A percentile compares a stretch with the other conserved stretches of the same genome.
These are phyloP conservation scores for Nitzschia palea DNA, from an alignment of 108 stramenopile species.

Conservation along the genomic window DNA sequence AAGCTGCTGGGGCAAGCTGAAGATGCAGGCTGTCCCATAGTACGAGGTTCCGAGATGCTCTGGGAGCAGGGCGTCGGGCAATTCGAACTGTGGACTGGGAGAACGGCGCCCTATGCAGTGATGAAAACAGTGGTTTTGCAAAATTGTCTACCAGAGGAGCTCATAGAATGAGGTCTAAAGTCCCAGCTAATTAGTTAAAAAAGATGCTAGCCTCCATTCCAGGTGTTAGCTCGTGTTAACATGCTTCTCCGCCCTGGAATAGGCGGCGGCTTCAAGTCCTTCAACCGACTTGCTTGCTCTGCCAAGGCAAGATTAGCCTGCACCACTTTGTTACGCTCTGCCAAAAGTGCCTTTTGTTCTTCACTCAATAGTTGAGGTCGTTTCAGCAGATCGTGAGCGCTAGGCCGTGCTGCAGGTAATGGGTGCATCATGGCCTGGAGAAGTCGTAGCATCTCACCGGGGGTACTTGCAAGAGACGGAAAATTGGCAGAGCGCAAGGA, in stretches of 20 bases:
- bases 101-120: conserved; percentile 85
- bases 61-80: conserved; percentile 98
- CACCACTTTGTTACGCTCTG: conserved; percentile 74
- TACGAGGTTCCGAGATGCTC: conserved; percentile 97
- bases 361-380: conserved; percentile 83
- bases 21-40: conserved; percentile 71
- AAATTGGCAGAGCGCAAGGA: conserved; percentile 74
- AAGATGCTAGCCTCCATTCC: conserved; percentile 34
- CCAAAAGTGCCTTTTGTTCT: conserved; percentile 77
- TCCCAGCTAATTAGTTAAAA: neutral
- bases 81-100: conserved; percentile 92
- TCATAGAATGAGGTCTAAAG: neutral
- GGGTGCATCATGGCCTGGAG: conserved; percentile 85
- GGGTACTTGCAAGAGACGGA: conserved; percentile 55
- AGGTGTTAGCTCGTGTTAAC: conserved; percentile 44
- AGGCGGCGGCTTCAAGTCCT: conserved; percentile 23
- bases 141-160: conserved; percentile 68
- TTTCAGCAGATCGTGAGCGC: conserved; percentile 67
- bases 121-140: conserved; percentile 88
- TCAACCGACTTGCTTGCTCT: conserved; percentile 32
- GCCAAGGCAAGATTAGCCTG: conserved; percentile 68
- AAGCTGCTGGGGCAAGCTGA: conserved; percentile 85
- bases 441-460: conserved; percentile 68
- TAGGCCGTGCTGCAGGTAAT: conserved; percentile 58
- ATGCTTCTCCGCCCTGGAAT: conserved; percentile 1